Base-by-base conservation (phyloP, 2,329 filamentous ascomycete species). In the Lachnellula arida region DNA sequence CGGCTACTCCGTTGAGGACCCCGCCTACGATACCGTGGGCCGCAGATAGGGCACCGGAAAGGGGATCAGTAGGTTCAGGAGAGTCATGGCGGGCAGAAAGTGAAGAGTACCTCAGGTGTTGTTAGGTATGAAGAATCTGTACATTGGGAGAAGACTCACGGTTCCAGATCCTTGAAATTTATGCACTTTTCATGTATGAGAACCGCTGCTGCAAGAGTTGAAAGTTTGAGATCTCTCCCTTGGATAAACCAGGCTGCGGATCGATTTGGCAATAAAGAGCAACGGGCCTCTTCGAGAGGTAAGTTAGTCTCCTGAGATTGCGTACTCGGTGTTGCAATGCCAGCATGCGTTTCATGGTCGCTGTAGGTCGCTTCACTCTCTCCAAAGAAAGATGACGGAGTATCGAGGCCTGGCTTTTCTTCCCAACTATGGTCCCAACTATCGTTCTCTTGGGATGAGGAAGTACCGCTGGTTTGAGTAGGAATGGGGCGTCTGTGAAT, bases 41-140 rank as follows among this genome's bases (percentile, higher is more conserved):
- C 1, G 60, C 61, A 1, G 55, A 53, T 1, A 61, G 34, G 14
- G 56, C 50, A 34, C 62, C 62, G 1, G 62, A 58, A 5, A 62
- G 42, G 8, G 61, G 61, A 42, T 63, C 60, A 12, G 57, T 40
- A 6, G 57, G 59, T 4, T 51, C 54, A 23, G 51, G 4, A 15
- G 32, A 17, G 37, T 39, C 47, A 28, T 49, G 12, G 2, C 25
- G 52, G 17, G 35, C 28, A 19, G 39, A 50, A 28, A 34, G 9
- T 19, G 51, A 37, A 39, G 19, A n/a, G 44, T 43, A 49, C 22
- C 44, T 12, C 9, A 25, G 4, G 17, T 50, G 12, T 15, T 42
- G 8, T 40, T 28, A 22, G 19, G n/a, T 17, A 17, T 15, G 9
- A 32, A 53, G 19, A 47, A 40, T 5, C 8, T 1, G 9, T 46